A percentile compares a stretch with the other conserved stretches of the same genome.
Conservation (phyloP, 2,329 filamentous ascomycete species). For the Macroventuria anomochaeta region DNA sequence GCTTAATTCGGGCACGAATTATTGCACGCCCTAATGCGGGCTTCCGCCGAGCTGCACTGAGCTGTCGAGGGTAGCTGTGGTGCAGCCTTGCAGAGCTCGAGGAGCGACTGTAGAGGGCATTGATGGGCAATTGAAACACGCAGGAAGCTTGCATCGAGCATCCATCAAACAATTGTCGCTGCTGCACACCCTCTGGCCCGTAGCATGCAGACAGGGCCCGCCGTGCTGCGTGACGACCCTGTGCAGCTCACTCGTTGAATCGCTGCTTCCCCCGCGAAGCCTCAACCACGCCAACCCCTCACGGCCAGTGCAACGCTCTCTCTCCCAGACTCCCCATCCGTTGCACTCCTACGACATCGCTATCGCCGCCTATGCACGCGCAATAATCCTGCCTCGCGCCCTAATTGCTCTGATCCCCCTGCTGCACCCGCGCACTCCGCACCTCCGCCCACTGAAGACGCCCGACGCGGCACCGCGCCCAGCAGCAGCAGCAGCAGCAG, state of each 20-base stretch:
- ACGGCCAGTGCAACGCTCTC: neutral
- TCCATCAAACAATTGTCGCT: too few species aligned
- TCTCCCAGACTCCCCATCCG: neutral
- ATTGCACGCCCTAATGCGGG: too few species aligned
- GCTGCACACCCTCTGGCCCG: too few species aligned
- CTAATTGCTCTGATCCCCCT: neutral
- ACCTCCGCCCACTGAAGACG: constrained; percentile 5
- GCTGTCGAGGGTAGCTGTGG: too few species aligned
- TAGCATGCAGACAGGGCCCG: neutral
- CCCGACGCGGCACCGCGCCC: neutral
- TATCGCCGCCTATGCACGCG: neutral
- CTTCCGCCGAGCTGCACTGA: too few species aligned
- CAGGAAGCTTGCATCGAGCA: too few species aligned
- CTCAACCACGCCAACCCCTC: constrained; percentile 17
- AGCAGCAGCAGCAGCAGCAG: neutral
- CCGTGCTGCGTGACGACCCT: neutral
- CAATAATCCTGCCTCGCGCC: neutral
- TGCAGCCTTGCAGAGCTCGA: too few species aligned
- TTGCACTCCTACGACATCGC: neutral
- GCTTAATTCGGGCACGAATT: too few species aligned
- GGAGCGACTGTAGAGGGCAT: too few species aligned
- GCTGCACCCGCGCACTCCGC: neutral
- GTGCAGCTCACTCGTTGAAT: constrained; percentile 4
- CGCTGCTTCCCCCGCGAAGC: constrained; percentile 19
- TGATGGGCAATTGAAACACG: too few species aligned